Conservation (phyloP, 352 stramenopile species). For the Peronospora belbahrii region DNA sequence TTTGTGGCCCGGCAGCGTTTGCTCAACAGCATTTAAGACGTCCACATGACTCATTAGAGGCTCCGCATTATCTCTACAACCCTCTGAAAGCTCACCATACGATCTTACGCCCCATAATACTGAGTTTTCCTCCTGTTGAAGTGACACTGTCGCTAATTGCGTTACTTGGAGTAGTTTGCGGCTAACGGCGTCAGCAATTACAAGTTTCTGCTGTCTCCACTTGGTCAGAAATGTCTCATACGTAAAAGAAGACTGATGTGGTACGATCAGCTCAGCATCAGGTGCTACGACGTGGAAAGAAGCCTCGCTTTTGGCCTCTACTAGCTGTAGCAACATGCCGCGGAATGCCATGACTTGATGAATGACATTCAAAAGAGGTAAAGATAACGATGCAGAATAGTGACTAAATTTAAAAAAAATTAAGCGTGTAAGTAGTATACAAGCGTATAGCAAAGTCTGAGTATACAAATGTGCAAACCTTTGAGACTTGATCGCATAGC, state of each 20-base stretch:
- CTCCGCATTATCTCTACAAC: slow-evolving; percentile 9
- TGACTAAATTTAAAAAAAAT: slow-evolving; percentile 12
- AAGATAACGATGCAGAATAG: not conserved
- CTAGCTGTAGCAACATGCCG: slow-evolving; percentile 47
- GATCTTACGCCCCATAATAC: slow-evolving; percentile 39
- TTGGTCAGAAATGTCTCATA: slow-evolving; percentile 16
- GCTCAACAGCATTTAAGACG: slow-evolving; percentile 2
- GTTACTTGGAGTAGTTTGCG: slow-evolving; percentile 46
- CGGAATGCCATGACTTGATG: slow-evolving; percentile 51
- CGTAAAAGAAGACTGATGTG: not conserved
- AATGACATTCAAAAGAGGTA: slow-evolving; percentile 6
- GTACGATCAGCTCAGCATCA: slow-evolving; percentile 37
- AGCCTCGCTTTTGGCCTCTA: slow-evolving; percentile 20
- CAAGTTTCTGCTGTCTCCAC: slow-evolving; percentile 41
- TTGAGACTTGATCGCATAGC: too few relatives aligned
- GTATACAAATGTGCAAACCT: too few relatives aligned
- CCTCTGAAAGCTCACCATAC: slow-evolving; percentile 3
- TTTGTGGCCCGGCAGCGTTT: too few relatives aligned
- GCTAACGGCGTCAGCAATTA: slow-evolving; percentile 47
- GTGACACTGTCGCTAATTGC: slow-evolving; percentile 30
- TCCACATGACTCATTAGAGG: slow-evolving; percentile 12
- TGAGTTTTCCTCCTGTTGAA: slow-evolving; percentile 35
- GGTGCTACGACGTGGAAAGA: slow-evolving; percentile 48
- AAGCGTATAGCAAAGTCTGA: too few relatives aligned
- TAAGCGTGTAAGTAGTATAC: too few relatives aligned